Percentiles rank a stretch among this genome's conserved stretches.
Evolutionary conservation across 192 early-diverging fungal species (phyloP).

Genomic region (Neocallimastix lanati): DNA sequence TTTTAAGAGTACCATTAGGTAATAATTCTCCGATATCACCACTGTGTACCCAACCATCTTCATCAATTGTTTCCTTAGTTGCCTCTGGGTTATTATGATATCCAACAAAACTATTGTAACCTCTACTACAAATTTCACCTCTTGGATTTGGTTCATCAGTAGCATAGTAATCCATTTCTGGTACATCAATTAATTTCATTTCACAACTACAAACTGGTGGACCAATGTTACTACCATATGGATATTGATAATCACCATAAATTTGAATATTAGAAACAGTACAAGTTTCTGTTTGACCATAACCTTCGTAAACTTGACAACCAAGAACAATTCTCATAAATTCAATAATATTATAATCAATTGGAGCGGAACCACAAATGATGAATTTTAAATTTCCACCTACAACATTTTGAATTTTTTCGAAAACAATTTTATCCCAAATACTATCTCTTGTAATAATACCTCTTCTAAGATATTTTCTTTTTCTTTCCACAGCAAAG

Average conservation of each 20-base stretch:
- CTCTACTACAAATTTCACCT: not conserved
- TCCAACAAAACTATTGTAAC: not conserved
- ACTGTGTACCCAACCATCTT: not conserved
- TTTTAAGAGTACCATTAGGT: constrained; percentile 20
- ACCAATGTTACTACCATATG: not conserved
- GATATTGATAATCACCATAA: not conserved
- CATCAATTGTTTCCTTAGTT: not conserved
- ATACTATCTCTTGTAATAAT: not conserved
- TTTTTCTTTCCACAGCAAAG: not conserved
- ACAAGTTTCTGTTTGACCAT: not conserved
- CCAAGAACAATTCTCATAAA: not conserved
- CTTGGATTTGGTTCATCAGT: not conserved
- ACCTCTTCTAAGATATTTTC: not conserved
- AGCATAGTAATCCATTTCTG: not conserved
- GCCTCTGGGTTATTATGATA: not conserved
- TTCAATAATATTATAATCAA: not conserved
- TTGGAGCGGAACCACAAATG: not conserved
- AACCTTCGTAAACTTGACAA: not conserved
- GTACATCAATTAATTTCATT: not conserved
- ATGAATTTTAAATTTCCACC: not conserved
- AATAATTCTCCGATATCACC: constrained; percentile 30
- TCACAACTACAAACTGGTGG: not conserved
- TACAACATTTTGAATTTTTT: not conserved
- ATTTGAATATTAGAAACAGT: not conserved
- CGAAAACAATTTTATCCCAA: not conserved